Base-by-base conservation (phyloP, 768 basidiomycete species). In the Lyophyllum decastes region DNA sequence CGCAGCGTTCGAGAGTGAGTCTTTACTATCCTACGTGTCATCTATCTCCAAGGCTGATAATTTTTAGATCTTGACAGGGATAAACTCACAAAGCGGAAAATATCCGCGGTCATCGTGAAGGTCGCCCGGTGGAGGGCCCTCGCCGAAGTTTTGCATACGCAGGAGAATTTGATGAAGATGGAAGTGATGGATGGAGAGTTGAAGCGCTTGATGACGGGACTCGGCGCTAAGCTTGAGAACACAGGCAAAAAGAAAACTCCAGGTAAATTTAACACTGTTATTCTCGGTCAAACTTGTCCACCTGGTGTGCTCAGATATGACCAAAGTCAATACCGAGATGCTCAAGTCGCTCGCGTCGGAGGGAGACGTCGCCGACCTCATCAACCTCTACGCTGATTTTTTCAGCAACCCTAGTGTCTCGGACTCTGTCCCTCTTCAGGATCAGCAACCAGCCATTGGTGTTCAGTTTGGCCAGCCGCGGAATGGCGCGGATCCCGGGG, bases 311-410 rank as follows among this genome's bases (percentile, higher is more conserved):
- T 48, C 51, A 55, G 50, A 19, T 7, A 47, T n/a, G 22, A 45
- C 41, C 35, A 41, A 53, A 49, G 45, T 62, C 22, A 27, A 54
- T 45, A 4, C 46, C 53, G 47, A 33, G 3, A 56, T 26, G 0
- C 44, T 68, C 0, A 59, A 48, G n/a, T 21, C 47, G 12, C 60
- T 66, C 4, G 60, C 54, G 22, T 43, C 40, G 2, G 41, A 61
- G 19, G 47, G 51, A 7, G 56, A 58, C 24, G 33, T 55, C 17
- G n/a, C 30, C 26, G 56, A 57, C 7, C 21, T 62, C 26, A 22
- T 41, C 2, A 22, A n/a, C n/a, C 8, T 59, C 9, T 62, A 59
- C 25, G 19, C 44, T 11, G 54, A 62, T 33, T 56, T 52, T 41
- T 62, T 62, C 12, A 34, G 45, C 24, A 35, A 41, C 8, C 21